Conservation (phyloP, 306 rosid species). For the Medicago ruthenica region DNA sequence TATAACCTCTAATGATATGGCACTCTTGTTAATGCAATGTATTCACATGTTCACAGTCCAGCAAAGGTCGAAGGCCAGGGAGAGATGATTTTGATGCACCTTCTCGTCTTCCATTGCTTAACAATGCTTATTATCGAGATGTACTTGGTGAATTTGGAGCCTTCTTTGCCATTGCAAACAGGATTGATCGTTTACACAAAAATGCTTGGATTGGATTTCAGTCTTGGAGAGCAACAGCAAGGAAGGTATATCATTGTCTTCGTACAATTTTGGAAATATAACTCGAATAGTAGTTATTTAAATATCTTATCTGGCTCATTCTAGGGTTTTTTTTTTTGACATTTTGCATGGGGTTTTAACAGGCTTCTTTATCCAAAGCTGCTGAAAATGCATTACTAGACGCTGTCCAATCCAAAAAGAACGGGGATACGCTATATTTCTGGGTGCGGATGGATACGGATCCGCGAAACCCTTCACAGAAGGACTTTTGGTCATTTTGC, state of each 20-base stretch:
- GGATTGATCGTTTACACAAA: slow-evolving; percentile 87
- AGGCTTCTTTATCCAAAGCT: slow-evolving; percentile 79
- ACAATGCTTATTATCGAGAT: slow-evolving; percentile 78
- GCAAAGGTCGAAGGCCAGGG: slow-evolving; percentile 79
- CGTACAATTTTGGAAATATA: not conserved
- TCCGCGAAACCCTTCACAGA: slow-evolving; percentile 65
- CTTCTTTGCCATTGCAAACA: slow-evolving; percentile 86
- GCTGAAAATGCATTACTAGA: slow-evolving; percentile 81
- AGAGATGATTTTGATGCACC: slow-evolving; percentile 90
- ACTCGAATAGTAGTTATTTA: not conserved
- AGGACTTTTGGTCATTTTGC: slow-evolving; percentile 95
- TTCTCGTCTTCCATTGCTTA: slow-evolving; percentile 87
- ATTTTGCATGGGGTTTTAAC: slow-evolving; percentile 46
- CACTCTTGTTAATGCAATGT: slow-evolving; percentile 5
- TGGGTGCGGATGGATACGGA: slow-evolving; percentile 92
- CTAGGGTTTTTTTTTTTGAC: slow-evolving; percentile 16
- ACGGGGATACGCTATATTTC: slow-evolving; percentile 92
- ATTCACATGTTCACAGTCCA: slow-evolving; percentile 72
- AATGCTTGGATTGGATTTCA: slow-evolving; percentile 99
- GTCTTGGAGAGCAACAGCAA: slow-evolving; percentile 97
- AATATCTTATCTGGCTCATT: not conserved
- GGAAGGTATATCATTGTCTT: slow-evolving; percentile 62
- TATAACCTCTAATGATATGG: not conserved
- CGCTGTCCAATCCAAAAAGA: slow-evolving; percentile 66
- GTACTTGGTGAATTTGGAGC: slow-evolving; percentile 89